Conservation (phyloP, 2,329 filamentous ascomycete species). For the Fusarium floridanum region DNA sequence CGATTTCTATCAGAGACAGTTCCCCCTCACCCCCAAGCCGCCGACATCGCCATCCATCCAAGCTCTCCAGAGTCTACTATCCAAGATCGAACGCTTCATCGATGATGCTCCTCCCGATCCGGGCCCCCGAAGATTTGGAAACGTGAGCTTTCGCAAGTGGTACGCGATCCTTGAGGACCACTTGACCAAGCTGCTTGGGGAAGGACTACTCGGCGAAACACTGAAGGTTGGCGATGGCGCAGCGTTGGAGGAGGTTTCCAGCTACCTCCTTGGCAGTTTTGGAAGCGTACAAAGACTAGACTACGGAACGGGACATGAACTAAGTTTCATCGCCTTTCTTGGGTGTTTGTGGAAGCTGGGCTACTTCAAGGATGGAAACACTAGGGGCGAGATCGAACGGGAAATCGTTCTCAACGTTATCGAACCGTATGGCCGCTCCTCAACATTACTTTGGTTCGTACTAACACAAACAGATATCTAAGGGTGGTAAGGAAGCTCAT, state of each 20-base stretch:
- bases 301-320: slow-evolving; percentile 95
- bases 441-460: neutral
- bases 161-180: slow-evolving; percentile 75
- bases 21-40: slow-evolving; percentile 57
- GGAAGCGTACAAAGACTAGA: slow-evolving; percentile 91
- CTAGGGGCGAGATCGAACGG: slow-evolving; percentile 74
- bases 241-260: slow-evolving; percentile 75
- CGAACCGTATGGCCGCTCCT: slow-evolving; percentile 70
- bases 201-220: slow-evolving; percentile 48
- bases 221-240: slow-evolving; percentile 53
- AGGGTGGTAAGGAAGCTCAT: slow-evolving; percentile 85
- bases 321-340: slow-evolving; percentile 94
- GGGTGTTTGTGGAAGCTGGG: slow-evolving; percentile 92
- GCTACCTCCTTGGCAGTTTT: slow-evolving; percentile 87
- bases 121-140: slow-evolving; percentile 91
- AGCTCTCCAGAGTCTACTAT: slow-evolving; percentile 75
- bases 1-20: too few relatives aligned
- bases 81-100: slow-evolving; percentile 74
- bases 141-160: slow-evolving; percentile 91
- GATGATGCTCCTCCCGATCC: slow-evolving; percentile 85
- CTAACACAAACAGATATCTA: slow-evolving; percentile 72
- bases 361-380: slow-evolving; percentile 73
- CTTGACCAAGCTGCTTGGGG: slow-evolving; percentile 55
- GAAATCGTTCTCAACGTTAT: slow-evolving; percentile 85
- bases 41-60: slow-evolving; percentile 67